These are phyloP conservation scores for Debaryomyces subglobosus DNA, from an alignment of 1,139 yeast genomes.

Conservation along the genomic window DNA sequence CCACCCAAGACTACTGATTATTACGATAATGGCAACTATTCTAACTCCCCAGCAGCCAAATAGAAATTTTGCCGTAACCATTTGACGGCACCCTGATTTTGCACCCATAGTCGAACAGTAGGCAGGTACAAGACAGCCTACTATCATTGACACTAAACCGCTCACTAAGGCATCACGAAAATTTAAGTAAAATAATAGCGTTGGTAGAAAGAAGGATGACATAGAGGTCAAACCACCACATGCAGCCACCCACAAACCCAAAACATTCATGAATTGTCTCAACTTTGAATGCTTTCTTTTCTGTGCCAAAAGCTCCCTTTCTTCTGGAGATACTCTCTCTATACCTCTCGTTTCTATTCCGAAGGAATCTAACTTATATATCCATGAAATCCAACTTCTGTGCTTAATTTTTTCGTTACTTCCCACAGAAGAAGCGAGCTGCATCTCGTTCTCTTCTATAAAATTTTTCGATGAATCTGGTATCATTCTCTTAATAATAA, in stretches of 20 bases:
- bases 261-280: conserved; percentile 21
- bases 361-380: conserved; percentile 25
- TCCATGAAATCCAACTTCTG: conserved; percentile 12
- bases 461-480: neutral
- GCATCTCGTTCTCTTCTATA: neutral
- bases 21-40: conserved; percentile 35
- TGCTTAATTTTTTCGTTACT: neutral
- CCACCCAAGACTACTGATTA: conserved; percentile 46
- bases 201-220: conserved; percentile 42
- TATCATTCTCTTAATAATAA: neutral
- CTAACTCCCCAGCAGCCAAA: conserved; percentile 46
- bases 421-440: neutral
- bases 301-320: conserved; percentile 20
- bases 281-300: conserved; percentile 12
- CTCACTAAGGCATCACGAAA: conserved; percentile 32
- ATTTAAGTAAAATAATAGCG: conserved; percentile 33
- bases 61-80: conserved; percentile 42
- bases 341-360: conserved; percentile 39
- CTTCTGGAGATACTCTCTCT: conserved; percentile 31
- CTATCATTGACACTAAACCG: conserved; percentile 32
- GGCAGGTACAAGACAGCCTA: conserved; percentile 45
- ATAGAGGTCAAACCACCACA: conserved; percentile 45
- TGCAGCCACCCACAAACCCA: conserved; percentile 41
- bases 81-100: conserved; percentile 44
- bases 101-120: conserved; percentile 46